Evolutionary conservation across 352 stramenopile genomes (phyloP), one percentile per base, ranked within the genome.

Genomic region (Thalassiosira livingstoniorum): DNA sequence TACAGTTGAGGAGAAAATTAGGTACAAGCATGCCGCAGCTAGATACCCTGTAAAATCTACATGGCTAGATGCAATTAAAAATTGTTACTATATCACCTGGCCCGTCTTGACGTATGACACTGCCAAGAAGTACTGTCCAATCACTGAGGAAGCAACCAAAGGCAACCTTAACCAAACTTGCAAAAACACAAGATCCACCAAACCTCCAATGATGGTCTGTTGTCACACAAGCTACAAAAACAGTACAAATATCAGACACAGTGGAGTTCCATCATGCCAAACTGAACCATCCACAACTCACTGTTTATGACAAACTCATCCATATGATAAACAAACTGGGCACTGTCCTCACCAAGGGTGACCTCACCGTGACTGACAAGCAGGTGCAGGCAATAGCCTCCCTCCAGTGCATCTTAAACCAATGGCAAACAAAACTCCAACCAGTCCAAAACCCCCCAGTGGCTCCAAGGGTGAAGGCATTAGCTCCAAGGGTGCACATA

Each of bases 401-500:
- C 4, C 5, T 21, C n/a, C 5, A 18, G 4, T 4, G 4, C n/a
- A 55, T 2, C n/a, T 13, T 4, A 18, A 21, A 18, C n/a, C 45
- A 18, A 5, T 23, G 27, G 18, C n/a, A n/a, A 5, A 4, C 11
- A n/a, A 62, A 11, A 53, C 42, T 53, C 42, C 42, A 10, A 18
- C 42, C 42, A 53, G 21, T 53, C 42, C 42, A 53, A 10, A 10
- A 10, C 10, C 42, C 10, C n/a, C 10, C 42, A 10, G 10, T 21
- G 21, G 10, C 42, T 21, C 42, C 42, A 21, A 10, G 21, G 21
- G 10, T 18, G 21, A 31, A 31, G 21, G 23, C 2, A 31, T 23
- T 62, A 81, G n/a, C 39, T 69, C 73, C 55, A 61, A 81, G 73
- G 62, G 62, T 75, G 73, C 13, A 25, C 39, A 15, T 18, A n/a